A percentile compares a stretch with the other conserved stretches of the same genome.
These are phyloP conservation scores for Fusarium equiseti DNA, from an alignment of 2,329 filamentous ascomycete species.

Conservation along the genomic window DNA sequence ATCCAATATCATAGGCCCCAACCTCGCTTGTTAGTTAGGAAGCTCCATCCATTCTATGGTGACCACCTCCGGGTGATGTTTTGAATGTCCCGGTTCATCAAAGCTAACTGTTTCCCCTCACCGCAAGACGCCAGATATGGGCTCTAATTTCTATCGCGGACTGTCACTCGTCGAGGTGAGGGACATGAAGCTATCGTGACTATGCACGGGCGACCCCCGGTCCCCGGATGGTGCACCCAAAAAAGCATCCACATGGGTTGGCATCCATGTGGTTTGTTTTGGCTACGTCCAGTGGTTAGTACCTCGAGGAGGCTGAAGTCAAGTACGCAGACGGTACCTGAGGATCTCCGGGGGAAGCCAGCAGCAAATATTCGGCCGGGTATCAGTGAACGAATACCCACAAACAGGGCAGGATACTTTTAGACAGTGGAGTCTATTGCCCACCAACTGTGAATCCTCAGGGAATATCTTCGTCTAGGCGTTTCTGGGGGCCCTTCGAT, in stretches of 20 bases:
- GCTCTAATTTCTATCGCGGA: slow-evolving; percentile 27
- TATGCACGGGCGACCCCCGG: slow-evolving; percentile 45
- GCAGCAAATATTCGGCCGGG: slow-evolving; percentile 40
- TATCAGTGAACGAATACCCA: slow-evolving; percentile 19
- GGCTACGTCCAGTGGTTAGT: slow-evolving; percentile 15
- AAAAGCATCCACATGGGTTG: slow-evolving; percentile 23
- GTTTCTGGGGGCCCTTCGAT: slow-evolving; percentile 41
- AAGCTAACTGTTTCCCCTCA: slow-evolving; percentile 27
- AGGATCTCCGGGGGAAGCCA: slow-evolving; percentile 30
- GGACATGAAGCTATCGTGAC: slow-evolving; percentile 47
- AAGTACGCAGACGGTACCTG: slow-evolving; percentile 34
- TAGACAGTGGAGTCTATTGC: slow-evolving; percentile 27
- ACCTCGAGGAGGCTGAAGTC: slow-evolving; percentile 6
- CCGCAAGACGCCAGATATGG: slow-evolving; percentile 40
- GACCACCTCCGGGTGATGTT: slow-evolving; percentile 21
- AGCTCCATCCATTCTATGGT: slow-evolving; percentile 17
- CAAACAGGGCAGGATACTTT: slow-evolving; percentile 28
- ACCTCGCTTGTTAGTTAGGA: slow-evolving; percentile 2
- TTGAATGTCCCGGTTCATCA: slow-evolving; percentile 30
- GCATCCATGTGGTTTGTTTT: slow-evolving; percentile 12
- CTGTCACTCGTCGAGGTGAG: slow-evolving; percentile 30
- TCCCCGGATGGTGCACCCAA: slow-evolving; percentile 30
- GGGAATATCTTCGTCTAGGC: slow-evolving; percentile 29
- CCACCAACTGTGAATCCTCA: slow-evolving; percentile 30
- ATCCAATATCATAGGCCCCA: neutral